A percentile compares a stretch with the other conserved stretches of the same genome.
phyloP scores from a whole-genome alignment of 2,329 filamentous ascomycete species.

The Xylaria sp. region DNA sequence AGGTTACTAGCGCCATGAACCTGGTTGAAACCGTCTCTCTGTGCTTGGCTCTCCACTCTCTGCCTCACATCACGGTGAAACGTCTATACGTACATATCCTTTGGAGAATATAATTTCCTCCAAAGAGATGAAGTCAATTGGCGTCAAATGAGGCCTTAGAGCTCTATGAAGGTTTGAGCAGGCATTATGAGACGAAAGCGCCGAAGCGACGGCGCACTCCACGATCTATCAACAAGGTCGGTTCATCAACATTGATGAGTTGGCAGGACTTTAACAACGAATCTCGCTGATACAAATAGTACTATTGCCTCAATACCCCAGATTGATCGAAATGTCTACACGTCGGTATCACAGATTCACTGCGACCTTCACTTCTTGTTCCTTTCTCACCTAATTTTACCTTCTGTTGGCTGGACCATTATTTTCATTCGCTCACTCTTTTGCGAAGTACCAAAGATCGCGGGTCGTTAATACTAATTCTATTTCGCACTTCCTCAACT shows the following conservation, averaged over 20 bases:
- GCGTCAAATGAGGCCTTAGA: neutral
- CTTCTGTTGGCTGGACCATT: conserved; percentile 24
- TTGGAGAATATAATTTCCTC: conserved; percentile 24
- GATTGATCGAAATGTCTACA: conserved; percentile 5
- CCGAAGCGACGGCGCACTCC: neutral
- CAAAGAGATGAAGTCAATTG: neutral
- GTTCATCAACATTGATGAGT: neutral
- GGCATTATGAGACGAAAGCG: conserved; percentile 17
- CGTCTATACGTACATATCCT: neutral
- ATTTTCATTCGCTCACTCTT: conserved; percentile 5
- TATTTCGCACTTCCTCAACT: neutral
- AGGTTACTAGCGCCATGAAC: conserved; percentile 7
- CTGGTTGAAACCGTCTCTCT: conserved; percentile 19
- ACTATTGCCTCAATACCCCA: neutral
- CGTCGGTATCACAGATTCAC: neutral
- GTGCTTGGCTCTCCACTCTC: conserved; percentile 22
- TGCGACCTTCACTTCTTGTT: neutral
- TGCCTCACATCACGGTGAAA: conserved; percentile 25
- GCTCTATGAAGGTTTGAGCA: conserved; percentile 5
- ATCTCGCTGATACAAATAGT: conserved; percentile 9
- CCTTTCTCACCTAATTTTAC: neutral
- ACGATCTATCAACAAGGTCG: neutral
- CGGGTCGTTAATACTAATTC: neutral
- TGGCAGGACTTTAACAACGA: neutral
- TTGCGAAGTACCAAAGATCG: neutral